Percentiles rank a stretch among this genome's conserved stretches.
Evolutionary conservation across 2,329 filamentous ascomycete genomes (phyloP).

Genomic region (Botrytis byssoidea): DNA sequence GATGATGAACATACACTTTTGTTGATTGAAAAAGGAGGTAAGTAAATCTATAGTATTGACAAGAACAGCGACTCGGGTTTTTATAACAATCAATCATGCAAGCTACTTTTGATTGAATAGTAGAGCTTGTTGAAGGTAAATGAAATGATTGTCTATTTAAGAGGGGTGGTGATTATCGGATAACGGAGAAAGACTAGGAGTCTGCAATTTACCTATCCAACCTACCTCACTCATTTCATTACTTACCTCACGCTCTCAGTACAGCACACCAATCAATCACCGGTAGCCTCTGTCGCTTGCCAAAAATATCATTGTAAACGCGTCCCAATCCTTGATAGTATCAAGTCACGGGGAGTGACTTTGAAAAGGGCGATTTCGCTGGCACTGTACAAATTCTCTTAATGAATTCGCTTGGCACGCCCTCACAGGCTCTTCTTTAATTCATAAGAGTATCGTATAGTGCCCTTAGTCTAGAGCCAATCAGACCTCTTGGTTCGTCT

Average conservation of each 20-base stretch:
- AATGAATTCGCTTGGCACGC: background rate
- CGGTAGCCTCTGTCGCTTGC: constrained; percentile 6
- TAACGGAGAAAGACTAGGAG: background rate
- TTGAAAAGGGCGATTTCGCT: background rate
- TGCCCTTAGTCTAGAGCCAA: background rate
- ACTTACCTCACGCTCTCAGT: background rate
- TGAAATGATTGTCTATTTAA: background rate
- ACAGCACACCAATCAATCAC: background rate
- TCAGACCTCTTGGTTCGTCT: background rate
- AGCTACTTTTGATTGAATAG: background rate
- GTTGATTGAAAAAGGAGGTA: background rate
- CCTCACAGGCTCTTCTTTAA: background rate
- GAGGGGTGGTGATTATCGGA: constrained; percentile 3
- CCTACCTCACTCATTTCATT: background rate
- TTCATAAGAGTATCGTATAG: background rate
- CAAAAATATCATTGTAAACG: background rate
- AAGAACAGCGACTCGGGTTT: background rate
- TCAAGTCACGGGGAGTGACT: background rate
- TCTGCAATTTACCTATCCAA: background rate
- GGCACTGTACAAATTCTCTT: background rate
- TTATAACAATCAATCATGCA: background rate
- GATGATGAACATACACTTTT: constrained; percentile 1
- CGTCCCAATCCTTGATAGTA: background rate
- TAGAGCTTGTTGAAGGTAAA: background rate
- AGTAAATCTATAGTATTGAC: background rate